Base-by-base conservation (phyloP, 495 filamentous ascomycete species). In the Astrothelium macrocarpum region DNA sequence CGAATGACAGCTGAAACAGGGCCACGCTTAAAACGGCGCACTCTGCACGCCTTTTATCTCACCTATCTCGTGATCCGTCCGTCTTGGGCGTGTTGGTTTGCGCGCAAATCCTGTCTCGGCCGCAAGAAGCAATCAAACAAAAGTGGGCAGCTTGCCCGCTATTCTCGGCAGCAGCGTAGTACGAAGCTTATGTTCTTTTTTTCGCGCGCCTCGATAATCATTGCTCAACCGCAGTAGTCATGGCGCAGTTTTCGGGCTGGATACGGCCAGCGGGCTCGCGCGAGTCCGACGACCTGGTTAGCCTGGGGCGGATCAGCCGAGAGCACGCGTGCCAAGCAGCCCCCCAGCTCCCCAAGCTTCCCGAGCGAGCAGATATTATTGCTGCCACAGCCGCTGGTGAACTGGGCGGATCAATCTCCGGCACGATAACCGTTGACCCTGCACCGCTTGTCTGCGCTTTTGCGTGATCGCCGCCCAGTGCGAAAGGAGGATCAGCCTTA, bases 1-100 rank as follows among this genome's bases (percentile, higher is more conserved):
- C 49, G 20, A 56, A 56, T 56, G 49, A 29, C 49, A 56, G 49
- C 49, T 56, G 49, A 56, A 56, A 56, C 49, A 29, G 23, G 11
- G 25, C 49, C 49, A 39, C 23, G 2, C 49, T 29, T 26, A 26
- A 20, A 26, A 29, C 20, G 25, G 49, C 49, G 23, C 9, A 3
- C 3, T 18, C 18, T 49, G 25, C 20, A 56, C 25, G 49, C 25
- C 49, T 56, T 49, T 49, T 9, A 49, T 18, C 43, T 49, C 43
- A 20, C n/a, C n/a, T 20, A 20, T 18, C 43, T 49, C 43, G 43
- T 49, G 43, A 49, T 20, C 43, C 9, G n/a, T 20, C 10, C 43
- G 43, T 9, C 10, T 20, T 5, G 3, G n/a, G 9, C 9, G 10
- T 49, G 43, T 49, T 49, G 43, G 43, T 49, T 18, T 9, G 43